These are phyloP conservation scores for Onygenales sp. DNA, from an alignment of 2,329 filamentous ascomycete species.

Conservation along the genomic window DNA sequence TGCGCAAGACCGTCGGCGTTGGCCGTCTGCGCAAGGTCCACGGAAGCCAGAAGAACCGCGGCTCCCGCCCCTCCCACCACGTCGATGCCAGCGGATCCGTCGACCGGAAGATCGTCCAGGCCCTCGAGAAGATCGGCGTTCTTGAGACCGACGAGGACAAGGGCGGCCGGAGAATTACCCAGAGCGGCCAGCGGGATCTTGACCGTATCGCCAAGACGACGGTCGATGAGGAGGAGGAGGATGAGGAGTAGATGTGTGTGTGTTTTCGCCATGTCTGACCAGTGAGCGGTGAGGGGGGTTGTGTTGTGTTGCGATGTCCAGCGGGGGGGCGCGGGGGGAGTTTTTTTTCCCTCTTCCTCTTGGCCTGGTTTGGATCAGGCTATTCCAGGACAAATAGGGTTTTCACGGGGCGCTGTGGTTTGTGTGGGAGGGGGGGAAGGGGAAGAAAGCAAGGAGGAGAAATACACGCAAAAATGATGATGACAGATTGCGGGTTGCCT, in stretches of 20 bases:
- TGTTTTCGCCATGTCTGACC: neutral
- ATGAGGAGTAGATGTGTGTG: conserved; percentile 8
- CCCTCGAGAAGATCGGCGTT: conserved; percentile 98
- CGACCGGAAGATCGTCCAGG: conserved; percentile 95
- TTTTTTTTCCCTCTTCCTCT: neutral
- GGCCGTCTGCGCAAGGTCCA: conserved; percentile 95
- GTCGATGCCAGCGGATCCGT: conserved; percentile 90
- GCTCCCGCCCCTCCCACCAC: conserved; percentile 83
- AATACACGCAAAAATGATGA: neutral
- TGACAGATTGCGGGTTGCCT: neutral
- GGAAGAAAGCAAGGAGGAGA: neutral
- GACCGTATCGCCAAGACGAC: conserved; percentile 83
- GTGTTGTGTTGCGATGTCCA: neutral
- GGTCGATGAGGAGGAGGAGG: conserved; percentile 36
- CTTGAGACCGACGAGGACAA: conserved; percentile 97
- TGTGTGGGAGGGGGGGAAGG: neutral
- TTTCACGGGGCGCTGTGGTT: neutral
- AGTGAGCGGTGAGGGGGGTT: neutral
- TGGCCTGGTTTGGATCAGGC: neutral
- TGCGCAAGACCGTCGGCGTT: conserved; percentile 98
- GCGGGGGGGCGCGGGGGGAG: neutral
- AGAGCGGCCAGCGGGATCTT: conserved; percentile 97
- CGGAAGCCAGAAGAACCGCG: conserved; percentile 95
- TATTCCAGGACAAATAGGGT: neutral
- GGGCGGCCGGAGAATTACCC: conserved; percentile 96